phyloP scores from a whole-genome alignment of 108 stramenopile genomes.

The Skeletonema potamos region DNA sequence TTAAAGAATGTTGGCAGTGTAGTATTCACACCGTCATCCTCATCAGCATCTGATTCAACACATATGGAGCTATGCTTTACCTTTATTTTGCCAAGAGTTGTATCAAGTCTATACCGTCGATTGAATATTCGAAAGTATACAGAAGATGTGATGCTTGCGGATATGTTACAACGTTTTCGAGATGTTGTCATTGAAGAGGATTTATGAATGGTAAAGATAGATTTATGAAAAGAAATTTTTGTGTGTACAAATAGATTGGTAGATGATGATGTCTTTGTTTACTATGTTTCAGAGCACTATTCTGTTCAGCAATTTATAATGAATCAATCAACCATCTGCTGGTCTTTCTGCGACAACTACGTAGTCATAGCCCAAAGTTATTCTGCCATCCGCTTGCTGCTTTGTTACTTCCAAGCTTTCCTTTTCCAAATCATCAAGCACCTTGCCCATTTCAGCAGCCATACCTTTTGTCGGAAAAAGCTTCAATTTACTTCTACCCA shows the following conservation, averaged over 20 bases:
- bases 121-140: slow-evolving; percentile 57
- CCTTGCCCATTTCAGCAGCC: slow-evolving; percentile 62
- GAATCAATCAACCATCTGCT: background rate
- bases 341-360: slow-evolving; percentile 81
- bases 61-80: slow-evolving; percentile 63
- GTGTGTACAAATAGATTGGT: background rate
- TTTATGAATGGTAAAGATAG: slow-evolving; percentile 4
- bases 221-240: background rate
- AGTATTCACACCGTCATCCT: slow-evolving; percentile 29
- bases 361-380: slow-evolving; percentile 92
- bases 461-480: slow-evolving; percentile 63
- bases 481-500: slow-evolving; percentile 81
- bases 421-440: slow-evolving; percentile 67
- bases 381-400: slow-evolving; percentile 39
- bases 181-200: slow-evolving; percentile 61
- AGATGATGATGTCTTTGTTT: no score
- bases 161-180: slow-evolving; percentile 66
- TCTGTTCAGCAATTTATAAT: background rate
- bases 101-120: slow-evolving; percentile 52
- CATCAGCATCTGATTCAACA: slow-evolving; percentile 5
- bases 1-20: slow-evolving; percentile 67
- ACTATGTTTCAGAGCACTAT: background rate
- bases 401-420: slow-evolving; percentile 59
- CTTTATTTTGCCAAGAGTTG: slow-evolving; percentile 62
- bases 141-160: slow-evolving; percentile 59